These are phyloP conservation scores for Epichloe sp. DNA, from an alignment of 2,329 filamentous ascomycete species.

Conservation along the genomic window DNA sequence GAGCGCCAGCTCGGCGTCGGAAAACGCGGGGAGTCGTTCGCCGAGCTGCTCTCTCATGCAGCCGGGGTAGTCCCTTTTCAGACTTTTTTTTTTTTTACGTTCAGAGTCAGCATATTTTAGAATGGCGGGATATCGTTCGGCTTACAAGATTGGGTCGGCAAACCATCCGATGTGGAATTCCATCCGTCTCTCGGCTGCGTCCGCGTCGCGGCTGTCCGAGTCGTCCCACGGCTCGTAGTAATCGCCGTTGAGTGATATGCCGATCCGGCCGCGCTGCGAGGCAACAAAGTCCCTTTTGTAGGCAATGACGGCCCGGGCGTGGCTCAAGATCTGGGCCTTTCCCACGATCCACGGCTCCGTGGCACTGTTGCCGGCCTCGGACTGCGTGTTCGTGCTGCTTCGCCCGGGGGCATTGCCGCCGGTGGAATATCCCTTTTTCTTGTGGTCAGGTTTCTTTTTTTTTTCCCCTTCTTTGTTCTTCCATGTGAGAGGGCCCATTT, in stretches of 20 bases:
- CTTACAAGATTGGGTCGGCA: conserved; percentile 25
- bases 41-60: conserved; percentile 24
- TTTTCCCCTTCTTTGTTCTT: too few species aligned
- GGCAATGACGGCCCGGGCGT: conserved; percentile 18
- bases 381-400: conserved; percentile 10
- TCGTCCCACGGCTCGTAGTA: conserved; percentile 24
- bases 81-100: neutral
- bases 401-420: conserved; percentile 21
- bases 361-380: conserved; percentile 16
- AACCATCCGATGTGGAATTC: conserved; percentile 28
- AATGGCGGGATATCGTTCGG: too few species aligned
- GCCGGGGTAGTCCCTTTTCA: conserved; percentile 20
- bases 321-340: conserved; percentile 23
- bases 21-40: conserved; percentile 17
- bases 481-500: neutral
- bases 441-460: neutral
- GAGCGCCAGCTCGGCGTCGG: conserved; percentile 13
- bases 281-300: conserved; percentile 21
- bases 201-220: conserved; percentile 12
- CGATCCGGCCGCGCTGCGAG: conserved; percentile 18
- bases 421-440: conserved; percentile 17
- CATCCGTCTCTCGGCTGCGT: conserved; percentile 22
- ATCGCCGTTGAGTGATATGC: conserved; percentile 24
- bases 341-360: conserved; percentile 24
- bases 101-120: too few species aligned